These are phyloP conservation scores for Fraxinus cuspidata DNA, from an alignment of 257 asterid genomes.

Conservation along the genomic window DNA sequence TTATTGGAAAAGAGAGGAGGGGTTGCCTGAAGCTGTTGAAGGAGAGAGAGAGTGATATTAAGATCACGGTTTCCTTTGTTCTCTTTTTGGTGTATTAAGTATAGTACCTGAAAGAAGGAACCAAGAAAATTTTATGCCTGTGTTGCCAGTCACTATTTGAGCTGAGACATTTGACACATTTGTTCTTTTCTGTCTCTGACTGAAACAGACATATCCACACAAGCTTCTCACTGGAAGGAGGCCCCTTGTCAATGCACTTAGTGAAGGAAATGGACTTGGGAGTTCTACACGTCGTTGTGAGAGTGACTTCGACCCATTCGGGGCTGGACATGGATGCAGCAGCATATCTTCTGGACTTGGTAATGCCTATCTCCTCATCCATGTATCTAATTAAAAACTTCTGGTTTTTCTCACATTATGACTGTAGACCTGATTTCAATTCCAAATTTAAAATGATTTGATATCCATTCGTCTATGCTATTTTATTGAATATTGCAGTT, in stretches of 20 bases:
- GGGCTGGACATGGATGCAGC: constrained; percentile 89
- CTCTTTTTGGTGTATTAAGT: not conserved
- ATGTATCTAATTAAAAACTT: constrained; percentile 10
- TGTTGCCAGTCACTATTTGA: constrained; percentile 1
- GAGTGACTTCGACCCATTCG: constrained; percentile 61
- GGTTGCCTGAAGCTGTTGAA: not conserved
- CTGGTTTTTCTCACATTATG: constrained; percentile 3
- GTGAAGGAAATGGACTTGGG: constrained; percentile 37
- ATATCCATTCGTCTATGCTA: constrained; percentile 1
- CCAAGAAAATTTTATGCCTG: not conserved
- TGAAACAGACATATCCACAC: constrained; percentile 77
- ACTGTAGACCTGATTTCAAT: not conserved
- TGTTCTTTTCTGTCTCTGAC: constrained; percentile 18
- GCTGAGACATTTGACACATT: constrained; percentile 6
- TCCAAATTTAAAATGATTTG: constrained; percentile 4
- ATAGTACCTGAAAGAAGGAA: not conserved
- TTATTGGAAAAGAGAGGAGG: not conserved
- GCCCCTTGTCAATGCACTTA: constrained; percentile 33
- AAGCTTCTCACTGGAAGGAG: constrained; percentile 93
- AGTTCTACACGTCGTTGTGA: constrained; percentile 39
- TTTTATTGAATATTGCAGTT: constrained; percentile 6
- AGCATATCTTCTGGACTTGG: constrained; percentile 95
- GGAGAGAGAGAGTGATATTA: not conserved
- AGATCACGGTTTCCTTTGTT: not conserved
- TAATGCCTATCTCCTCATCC: constrained; percentile 29